Base-by-base conservation (phyloP, 148 eudicot species). In the Pouteria glomerata region DNA sequence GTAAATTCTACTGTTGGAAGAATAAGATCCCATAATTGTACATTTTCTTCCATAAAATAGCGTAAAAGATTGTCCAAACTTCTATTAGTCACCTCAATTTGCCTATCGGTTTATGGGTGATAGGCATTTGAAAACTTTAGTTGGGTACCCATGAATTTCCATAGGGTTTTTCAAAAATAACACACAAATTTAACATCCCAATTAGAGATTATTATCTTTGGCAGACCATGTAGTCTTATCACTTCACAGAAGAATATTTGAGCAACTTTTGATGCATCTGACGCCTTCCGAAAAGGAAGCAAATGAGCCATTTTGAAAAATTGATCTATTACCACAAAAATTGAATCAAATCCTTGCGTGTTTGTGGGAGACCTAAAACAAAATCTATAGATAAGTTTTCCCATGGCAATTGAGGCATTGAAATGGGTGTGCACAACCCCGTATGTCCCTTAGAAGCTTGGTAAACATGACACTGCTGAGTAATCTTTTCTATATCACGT, bases 1-100 rank as follows among this genome's bases (percentile, higher is more conserved):
- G 61, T 12, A 50, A 72, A 72, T 35, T 72, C 48, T 26, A 47
- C 67, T 53, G 55, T 72, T 0, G 75, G 59, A 2, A 61, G 44
- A 47, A 72, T 72, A 1, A 59, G 63, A 15, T 59, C 39, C 63
- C 39, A 59, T 24, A 16, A 59, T 27, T 59, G 35, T 0, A 30
- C 23, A 51, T 56, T 56, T 6, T 56, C 66, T n/a, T 37, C 47
- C 19, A 34, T 23, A 16, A 62, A 6, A 35, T 47, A 37, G 19
- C 52, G 52, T 3, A 41, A 24, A 7, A 71, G 33, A 19, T 59
- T 59, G 19, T 29, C 39, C 51, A 71, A 42, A 21, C 8, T 59
- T 2, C 30, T 19, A 59, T 44, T 71, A 7, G 59, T 12, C 35
- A 71, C 66, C 30, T 53, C 5, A 3, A 24, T 12, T 27, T 6